These are phyloP conservation scores for Arthrobotrys pseudoclavata DNA, from an alignment of 2,329 filamentous ascomycete genomes.

Conservation along the genomic window DNA sequence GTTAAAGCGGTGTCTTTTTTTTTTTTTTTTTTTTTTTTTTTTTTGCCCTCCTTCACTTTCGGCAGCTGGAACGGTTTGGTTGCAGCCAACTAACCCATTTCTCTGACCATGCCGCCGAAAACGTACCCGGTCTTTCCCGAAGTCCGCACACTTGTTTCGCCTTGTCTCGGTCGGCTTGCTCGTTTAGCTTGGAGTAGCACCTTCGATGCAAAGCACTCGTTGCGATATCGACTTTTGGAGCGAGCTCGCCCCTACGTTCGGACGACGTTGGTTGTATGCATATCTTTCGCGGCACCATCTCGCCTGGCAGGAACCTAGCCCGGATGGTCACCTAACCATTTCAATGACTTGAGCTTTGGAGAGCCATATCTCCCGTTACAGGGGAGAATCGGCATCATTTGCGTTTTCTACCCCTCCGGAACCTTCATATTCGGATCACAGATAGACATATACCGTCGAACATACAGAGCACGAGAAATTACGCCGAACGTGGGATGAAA, in stretches of 20 bases:
- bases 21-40: slow-evolving; percentile 35
- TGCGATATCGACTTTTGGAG: slow-evolving; percentile 6
- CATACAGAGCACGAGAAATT: background rate
- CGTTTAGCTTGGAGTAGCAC: slow-evolving; percentile 19
- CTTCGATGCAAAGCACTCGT: slow-evolving; percentile 1
- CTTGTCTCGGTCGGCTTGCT: slow-evolving; percentile 47
- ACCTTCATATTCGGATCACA: background rate
- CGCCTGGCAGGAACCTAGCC: slow-evolving; percentile 18
- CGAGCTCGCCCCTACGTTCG: background rate
- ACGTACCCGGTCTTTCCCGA: slow-evolving; percentile 60
- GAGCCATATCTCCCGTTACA: background rate
- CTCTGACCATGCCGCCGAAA: slow-evolving; percentile 49
- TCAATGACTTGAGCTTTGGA: background rate
- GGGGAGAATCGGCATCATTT: background rate
- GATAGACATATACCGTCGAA: slow-evolving; percentile 3
- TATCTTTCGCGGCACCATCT: slow-evolving; percentile 16
- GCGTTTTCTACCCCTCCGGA: background rate
- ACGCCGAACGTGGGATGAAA: background rate
- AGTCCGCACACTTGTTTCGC: slow-evolving; percentile 31
- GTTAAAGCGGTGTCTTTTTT: slow-evolving; percentile 33
- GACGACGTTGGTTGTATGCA: slow-evolving; percentile 5
- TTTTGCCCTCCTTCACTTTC: slow-evolving; percentile 38
- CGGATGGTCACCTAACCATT: slow-evolving; percentile 4
- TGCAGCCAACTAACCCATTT: slow-evolving; percentile 50
- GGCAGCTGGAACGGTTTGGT: slow-evolving; percentile 54